A percentile compares a stretch with the other conserved stretches of the same genome.
Conservation (phyloP, 2,329 filamentous ascomycete species). For the Fulvia fulva region DNA sequence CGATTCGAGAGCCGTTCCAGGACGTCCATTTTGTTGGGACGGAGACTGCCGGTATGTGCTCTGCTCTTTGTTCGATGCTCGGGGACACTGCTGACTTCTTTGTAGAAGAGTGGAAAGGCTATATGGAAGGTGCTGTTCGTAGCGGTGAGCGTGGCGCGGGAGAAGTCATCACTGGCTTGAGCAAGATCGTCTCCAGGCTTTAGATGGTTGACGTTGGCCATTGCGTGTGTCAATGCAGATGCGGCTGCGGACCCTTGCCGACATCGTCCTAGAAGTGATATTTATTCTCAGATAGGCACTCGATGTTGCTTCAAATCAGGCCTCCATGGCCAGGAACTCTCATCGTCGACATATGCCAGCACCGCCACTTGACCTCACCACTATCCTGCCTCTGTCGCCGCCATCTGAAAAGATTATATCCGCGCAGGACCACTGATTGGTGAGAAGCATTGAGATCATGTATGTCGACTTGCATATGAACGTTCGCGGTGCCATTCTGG, state of each 20-base stretch:
- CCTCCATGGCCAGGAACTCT: background rate
- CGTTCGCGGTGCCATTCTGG: background rate
- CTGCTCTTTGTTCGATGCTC: background rate
- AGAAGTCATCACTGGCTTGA: constrained; percentile 37
- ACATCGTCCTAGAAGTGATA: no score
- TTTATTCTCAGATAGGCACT: background rate
- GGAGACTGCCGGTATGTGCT: constrained; percentile 39
- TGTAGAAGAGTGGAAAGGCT: constrained; percentile 48
- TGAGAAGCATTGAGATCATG: background rate
- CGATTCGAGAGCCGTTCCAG: constrained; percentile 23
- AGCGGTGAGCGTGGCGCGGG: constrained; percentile 46
- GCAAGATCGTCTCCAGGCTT: constrained; percentile 6
- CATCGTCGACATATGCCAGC: background rate
- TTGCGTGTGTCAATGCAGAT: no score
- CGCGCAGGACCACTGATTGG: background rate
- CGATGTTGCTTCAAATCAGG: background rate
- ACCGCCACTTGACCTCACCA: background rate
- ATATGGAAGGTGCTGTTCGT: constrained; percentile 54
- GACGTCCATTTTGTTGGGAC: constrained; percentile 53
- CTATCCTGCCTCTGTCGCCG: background rate
- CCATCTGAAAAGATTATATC: background rate
- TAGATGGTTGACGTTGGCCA: constrained; percentile 1
- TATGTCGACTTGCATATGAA: background rate
- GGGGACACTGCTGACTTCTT: background rate
- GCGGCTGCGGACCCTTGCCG: no score